phyloP scores from a whole-genome alignment of 2,329 filamentous ascomycete species.

The Cercospora janseana region DNA sequence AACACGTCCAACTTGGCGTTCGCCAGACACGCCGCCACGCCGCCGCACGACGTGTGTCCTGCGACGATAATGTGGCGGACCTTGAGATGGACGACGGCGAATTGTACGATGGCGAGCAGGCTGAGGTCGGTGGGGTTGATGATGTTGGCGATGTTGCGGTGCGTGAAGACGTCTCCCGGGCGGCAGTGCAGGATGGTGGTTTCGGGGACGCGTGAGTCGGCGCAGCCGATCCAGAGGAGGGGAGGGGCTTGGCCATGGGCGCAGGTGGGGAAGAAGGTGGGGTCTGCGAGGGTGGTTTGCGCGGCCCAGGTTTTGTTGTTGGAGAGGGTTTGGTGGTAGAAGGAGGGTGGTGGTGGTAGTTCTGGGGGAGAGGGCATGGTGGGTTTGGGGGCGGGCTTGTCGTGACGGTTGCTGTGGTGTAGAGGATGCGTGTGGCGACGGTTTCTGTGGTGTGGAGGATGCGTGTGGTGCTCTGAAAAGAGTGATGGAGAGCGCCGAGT shows the following conservation, averaged over 20 bases:
- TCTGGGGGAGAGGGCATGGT: not conserved
- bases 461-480: too few species aligned
- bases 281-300: conserved; percentile 63
- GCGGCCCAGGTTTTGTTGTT: conserved; percentile 70
- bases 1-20: conserved; percentile 58
- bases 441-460: too few species aligned
- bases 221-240: conserved; percentile 82
- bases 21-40: conserved; percentile 55
- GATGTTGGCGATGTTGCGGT: conserved; percentile 89
- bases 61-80: conserved; percentile 63
- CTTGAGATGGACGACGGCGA: conserved; percentile 69
- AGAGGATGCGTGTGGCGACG: too few species aligned
- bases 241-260: conserved; percentile 65
- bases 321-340: conserved; percentile 54
- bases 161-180: conserved; percentile 82
- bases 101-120: conserved; percentile 73
- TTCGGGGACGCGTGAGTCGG: conserved; percentile 80
- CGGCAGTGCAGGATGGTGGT: conserved; percentile 75
- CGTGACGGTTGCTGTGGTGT: too few species aligned
- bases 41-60: conserved; percentile 61
- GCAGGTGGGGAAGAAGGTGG: conserved; percentile 67
- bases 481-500: too few species aligned
- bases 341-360: conserved; percentile 25
- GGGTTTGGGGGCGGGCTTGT: too few species aligned
- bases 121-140: conserved; percentile 72